Percentiles rank a stretch among this genome's conserved stretches.
These are phyloP conservation scores for Suillus tomentosus DNA, from an alignment of 768 basidiomycete genomes.

Conservation along the genomic window DNA sequence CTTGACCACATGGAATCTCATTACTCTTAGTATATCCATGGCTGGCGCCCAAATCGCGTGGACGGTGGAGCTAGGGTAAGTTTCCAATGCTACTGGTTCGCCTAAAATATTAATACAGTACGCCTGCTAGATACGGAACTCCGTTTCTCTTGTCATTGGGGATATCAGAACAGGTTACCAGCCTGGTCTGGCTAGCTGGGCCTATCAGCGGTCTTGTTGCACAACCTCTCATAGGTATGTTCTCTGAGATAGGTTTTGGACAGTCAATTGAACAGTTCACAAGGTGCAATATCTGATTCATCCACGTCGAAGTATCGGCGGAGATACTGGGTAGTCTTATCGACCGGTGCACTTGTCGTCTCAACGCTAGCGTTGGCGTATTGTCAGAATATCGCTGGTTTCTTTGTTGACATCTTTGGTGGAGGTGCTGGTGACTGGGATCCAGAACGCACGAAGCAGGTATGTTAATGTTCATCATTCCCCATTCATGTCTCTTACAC, in stretches of 20 bases:
- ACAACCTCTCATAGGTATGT: slow-evolving; percentile 93
- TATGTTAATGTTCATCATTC: slow-evolving; percentile 33
- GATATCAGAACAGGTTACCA: slow-evolving; percentile 86
- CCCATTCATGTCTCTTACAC: neutral
- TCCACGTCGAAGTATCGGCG: slow-evolving; percentile 89
- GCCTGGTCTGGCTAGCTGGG: slow-evolving; percentile 93
- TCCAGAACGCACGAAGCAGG: slow-evolving; percentile 64
- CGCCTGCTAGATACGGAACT: slow-evolving; percentile 78
- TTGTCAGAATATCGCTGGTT: slow-evolving; percentile 68
- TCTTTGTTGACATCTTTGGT: slow-evolving; percentile 77
- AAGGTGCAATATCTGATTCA: slow-evolving; percentile 94
- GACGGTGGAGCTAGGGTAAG: slow-evolving; percentile 93
- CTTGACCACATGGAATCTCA: slow-evolving; percentile 64
- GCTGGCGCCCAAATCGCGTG: slow-evolving; percentile 93
- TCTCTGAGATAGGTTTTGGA: slow-evolving; percentile 2
- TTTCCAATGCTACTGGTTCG: slow-evolving; percentile 8
- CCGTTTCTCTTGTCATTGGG: slow-evolving; percentile 85
- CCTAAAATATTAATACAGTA: neutral
- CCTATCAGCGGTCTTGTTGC: slow-evolving; percentile 95
- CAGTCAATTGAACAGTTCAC: slow-evolving; percentile 12
- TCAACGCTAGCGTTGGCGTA: slow-evolving; percentile 84
- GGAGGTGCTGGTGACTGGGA: slow-evolving; percentile 88
- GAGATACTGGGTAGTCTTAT: slow-evolving; percentile 90
- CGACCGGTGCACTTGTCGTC: slow-evolving; percentile 76
- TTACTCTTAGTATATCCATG: slow-evolving; percentile 89